These are phyloP conservation scores for Leptographium radiaticola DNA, from an alignment of 2,329 filamentous ascomycete genomes.

Conservation along the genomic window DNA sequence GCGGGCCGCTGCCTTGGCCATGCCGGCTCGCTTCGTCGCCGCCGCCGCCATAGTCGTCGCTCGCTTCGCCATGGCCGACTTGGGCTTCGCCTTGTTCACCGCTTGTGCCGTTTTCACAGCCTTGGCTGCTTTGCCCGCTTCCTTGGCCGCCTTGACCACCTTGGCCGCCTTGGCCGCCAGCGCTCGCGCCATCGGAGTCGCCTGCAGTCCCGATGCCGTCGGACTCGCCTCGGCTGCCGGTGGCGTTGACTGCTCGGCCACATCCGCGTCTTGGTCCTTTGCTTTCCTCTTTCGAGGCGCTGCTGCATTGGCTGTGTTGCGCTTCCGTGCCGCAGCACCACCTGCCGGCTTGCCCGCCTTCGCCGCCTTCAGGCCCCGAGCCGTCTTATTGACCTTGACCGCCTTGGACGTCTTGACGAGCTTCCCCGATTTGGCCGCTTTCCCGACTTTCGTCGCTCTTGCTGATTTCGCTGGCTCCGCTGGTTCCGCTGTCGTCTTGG, in stretches of 20 bases:
- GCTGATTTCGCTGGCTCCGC: not conserved
- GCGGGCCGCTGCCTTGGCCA: not conserved
- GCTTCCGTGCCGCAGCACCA: not conserved
- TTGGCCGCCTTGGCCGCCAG: slow-evolving; percentile 10
- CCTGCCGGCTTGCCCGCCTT: not conserved
- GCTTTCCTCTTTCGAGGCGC: not conserved
- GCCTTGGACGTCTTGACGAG: slow-evolving; percentile 3
- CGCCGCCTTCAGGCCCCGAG: slow-evolving; percentile 3
- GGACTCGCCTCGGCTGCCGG: too few relatives aligned
- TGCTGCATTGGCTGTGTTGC: not conserved
- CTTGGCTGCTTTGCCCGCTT: too few relatives aligned
- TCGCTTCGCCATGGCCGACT: not conserved
- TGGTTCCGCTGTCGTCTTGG: not conserved
- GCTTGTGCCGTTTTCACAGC: slow-evolving; percentile 8
- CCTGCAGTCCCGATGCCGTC: slow-evolving; percentile 15
- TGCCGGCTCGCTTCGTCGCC: not conserved
- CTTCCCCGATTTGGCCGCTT: slow-evolving; percentile 25
- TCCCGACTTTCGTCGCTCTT: not conserved
- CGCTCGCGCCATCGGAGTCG: slow-evolving; percentile 13
- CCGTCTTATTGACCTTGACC: slow-evolving; percentile 15
- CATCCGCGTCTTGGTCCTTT: not conserved
- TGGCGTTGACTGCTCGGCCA: not conserved
- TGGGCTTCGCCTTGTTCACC: not conserved
- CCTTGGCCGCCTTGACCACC: not conserved
- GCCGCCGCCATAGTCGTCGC: not conserved